Conservation (phyloP, 805 yeast species). For the Candida stauntonica region DNA sequence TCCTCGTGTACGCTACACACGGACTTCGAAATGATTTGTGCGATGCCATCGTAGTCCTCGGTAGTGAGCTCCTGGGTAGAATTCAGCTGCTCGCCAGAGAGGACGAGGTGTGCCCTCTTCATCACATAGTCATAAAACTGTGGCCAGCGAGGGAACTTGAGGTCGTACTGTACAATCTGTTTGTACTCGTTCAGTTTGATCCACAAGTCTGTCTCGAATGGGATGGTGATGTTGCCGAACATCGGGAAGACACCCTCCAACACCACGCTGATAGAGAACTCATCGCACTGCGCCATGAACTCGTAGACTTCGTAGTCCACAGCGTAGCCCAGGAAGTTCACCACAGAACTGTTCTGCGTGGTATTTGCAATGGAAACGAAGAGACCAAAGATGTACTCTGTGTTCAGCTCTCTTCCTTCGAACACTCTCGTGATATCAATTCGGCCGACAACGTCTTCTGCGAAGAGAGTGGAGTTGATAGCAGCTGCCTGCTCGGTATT, state of each 20-base stretch:
- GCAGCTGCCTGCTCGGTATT: constrained; percentile 14
- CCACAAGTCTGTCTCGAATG: constrained; percentile 18
- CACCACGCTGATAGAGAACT: constrained; percentile 12
- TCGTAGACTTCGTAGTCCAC: constrained; percentile 10
- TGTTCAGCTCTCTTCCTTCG: constrained; percentile 23
- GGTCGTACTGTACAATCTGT: constrained; percentile 20
- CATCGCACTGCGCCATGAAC: constrained; percentile 13
- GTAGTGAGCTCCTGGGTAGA: not conserved
- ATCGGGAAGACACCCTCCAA: no score
- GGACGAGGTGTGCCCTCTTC: constrained; percentile 4
- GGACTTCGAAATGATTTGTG: constrained; percentile 10
- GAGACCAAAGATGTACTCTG: constrained; percentile 25
- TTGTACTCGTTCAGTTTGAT: constrained; percentile 11
- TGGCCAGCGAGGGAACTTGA: constrained; percentile 19
- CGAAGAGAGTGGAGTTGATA: constrained; percentile 23
- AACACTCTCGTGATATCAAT: constrained; percentile 23
- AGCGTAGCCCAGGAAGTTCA: constrained; percentile 19
- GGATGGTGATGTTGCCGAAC: constrained; percentile 19
- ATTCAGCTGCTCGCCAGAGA: not conserved
- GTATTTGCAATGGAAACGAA: constrained; percentile 16
- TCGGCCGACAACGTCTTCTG: constrained; percentile 19
- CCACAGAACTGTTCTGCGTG: constrained; percentile 4
- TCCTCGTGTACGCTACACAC: constrained; percentile 18
- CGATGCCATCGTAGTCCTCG: not conserved
- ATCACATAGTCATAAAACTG: constrained; percentile 12